Base-by-base conservation (phyloP, 139 green algal genomes). In the Helicosporidium sp. region DNA sequence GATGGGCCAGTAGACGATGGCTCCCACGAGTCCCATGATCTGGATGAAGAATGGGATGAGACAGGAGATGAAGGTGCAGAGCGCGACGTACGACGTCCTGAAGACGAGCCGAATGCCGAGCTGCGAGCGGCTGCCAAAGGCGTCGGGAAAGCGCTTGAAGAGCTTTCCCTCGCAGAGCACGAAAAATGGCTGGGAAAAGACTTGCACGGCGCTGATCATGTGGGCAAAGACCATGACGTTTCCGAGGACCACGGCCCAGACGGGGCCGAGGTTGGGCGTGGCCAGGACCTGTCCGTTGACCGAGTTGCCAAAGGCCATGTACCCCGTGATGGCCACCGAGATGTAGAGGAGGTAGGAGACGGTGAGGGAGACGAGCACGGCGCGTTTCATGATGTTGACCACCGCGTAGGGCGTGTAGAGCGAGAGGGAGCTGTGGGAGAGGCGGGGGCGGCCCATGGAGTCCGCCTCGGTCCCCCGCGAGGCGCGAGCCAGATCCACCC, bases 121-220 rank as follows among this genome's bases (percentile, higher is more conserved):
- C 31, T 10, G 31, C 10, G 10, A 18, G 31, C 10, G 10, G 31
- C 10, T 13, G 31, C 10, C 13, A 13, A 13, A 13, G 31, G 10
- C 13, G 31, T 10, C 31, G 31, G 31, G 31, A 10, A 10, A 37
- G 31, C 31, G 1, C 5, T 36, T 29, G 4, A n/a, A 36, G 13
- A 68, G 18, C 0, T 27, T 41, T 16, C 35, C 41, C 41, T 68
- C 60, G 10, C 44, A 17, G 20, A 29, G 41, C 20, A 54, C 44
- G 26, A 68, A 68, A 23, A 68, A 48, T 1, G 60, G 49, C 41
- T 68, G 60, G 6, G 26, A 48, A 35, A 68, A 68, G 27, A 68
- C 47, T 39, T 64, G 56, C 13, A 49, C 33, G 8, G 61, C 56
- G 6, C 43, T 40, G 24, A 70, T 16, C 62, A 70, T 70, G 45